These are phyloP conservation scores for Hawksworthiomyces lignivorus DNA, from an alignment of 2,329 filamentous ascomycete genomes.

Conservation along the genomic window DNA sequence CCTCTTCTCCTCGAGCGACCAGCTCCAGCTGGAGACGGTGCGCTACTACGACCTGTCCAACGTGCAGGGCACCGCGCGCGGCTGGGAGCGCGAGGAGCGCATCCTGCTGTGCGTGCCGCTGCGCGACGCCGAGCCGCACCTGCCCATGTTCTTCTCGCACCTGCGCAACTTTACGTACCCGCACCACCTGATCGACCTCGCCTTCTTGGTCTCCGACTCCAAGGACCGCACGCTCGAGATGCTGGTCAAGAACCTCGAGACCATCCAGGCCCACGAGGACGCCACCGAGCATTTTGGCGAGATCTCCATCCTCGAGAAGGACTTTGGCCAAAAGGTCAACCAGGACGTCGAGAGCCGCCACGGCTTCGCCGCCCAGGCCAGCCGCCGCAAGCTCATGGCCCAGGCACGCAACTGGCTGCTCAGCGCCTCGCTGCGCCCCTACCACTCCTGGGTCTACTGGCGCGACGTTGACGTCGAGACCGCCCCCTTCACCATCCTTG, in stretches of 20 bases:
- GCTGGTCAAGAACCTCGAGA: slow-evolving; percentile 66
- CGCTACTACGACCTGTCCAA: slow-evolving; percentile 94
- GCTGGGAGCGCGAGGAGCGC: slow-evolving; percentile 93
- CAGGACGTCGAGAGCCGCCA: slow-evolving; percentile 97
- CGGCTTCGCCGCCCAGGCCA: slow-evolving; percentile 92
- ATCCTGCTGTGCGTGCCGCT: slow-evolving; percentile 92
- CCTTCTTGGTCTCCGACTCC: slow-evolving; percentile 94
- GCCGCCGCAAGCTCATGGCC: slow-evolving; percentile 91
- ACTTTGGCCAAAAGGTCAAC: slow-evolving; percentile 96
- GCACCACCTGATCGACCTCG: slow-evolving; percentile 90
- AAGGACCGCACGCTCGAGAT: slow-evolving; percentile 81
- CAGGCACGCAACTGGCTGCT: slow-evolving; percentile 96
- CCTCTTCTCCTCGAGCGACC: slow-evolving; percentile 57
- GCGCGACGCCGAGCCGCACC: slow-evolving; percentile 82
- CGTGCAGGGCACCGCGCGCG: slow-evolving; percentile 81
- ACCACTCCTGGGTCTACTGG: slow-evolving; percentile 99
- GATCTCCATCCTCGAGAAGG: slow-evolving; percentile 96
- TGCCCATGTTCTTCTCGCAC: slow-evolving; percentile 98
- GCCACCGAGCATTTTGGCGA: slow-evolving; percentile 82
- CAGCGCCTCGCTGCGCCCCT: slow-evolving; percentile 84
- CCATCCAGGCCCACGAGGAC: slow-evolving; percentile 72
- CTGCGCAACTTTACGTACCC: slow-evolving; percentile 95
- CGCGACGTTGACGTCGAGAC: slow-evolving; percentile 97
- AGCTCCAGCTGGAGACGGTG: slow-evolving; percentile 83
- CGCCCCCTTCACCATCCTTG: slow-evolving; percentile 89